Base-by-base conservation (phyloP, 345 rosid species). In the Iberis pinnata region DNA sequence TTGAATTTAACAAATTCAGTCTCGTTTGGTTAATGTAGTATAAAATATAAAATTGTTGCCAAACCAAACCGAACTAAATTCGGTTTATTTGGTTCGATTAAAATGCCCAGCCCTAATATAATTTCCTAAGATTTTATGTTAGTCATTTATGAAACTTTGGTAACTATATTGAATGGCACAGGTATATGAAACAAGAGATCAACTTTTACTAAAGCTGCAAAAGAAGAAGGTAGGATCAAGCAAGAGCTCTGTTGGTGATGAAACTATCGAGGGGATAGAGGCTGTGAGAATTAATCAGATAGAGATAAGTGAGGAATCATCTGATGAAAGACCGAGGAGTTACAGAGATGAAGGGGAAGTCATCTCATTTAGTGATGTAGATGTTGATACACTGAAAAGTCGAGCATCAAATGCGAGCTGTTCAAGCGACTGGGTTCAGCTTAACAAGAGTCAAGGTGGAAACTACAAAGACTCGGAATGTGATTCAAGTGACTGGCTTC, bases 321-420 rank as follows among this genome's bases (percentile, higher is more conserved):
- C 63, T 42, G 77, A 72, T 65, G 82, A 73, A 44, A 41, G 46
- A 25, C 46, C 19, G 54, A 72, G n/a, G n/a, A n/a, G 46, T 37
- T 61, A 57, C 44, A 68, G 58, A 63, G 54, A 56, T 12, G 81
- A 72, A 40, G 80, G 64, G 44, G 79, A 71, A 41, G n/a, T n/a
- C n/a, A 70, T 80, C 42, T 77, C 78, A 2, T 80, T 80, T 56
- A 80, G 88, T 49, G 92, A 84, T 66, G 54, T 80, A 69, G 92
- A 78, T 43, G 56, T 37, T 4, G 84, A n/a, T 18, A 31, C 27
- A 16, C 27, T 56, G 37, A 62, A 43, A 6, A 9, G 40, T 5
- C 66, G 55, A 18, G 57, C 71, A 27, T 76, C 87, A 41, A 54
- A 63, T 9, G 63, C 74, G 0, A 62, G 75, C 22, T 82, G 76